These are phyloP conservation scores for Cubamyces sp. DNA, from an alignment of 768 basidiomycete genomes.

Conservation along the genomic window DNA sequence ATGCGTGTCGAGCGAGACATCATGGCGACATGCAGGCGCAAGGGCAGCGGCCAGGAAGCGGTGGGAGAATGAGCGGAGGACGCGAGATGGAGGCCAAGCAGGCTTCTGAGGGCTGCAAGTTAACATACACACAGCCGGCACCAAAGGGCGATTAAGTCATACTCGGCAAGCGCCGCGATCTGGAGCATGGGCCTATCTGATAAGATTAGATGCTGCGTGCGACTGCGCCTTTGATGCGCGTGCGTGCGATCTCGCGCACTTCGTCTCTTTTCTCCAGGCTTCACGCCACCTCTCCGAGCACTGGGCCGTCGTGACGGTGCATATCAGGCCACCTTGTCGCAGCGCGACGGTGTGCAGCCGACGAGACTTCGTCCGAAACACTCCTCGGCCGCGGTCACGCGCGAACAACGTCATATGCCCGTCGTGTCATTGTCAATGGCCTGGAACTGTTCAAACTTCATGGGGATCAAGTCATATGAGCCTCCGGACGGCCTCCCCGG, in stretches of 20 bases:
- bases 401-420: not conserved
- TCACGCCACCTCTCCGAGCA: not conserved
- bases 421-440: too few relatives aligned
- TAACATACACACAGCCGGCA: too few relatives aligned
- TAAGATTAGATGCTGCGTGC: slow-evolving; percentile 18
- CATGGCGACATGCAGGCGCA: slow-evolving; percentile 32
- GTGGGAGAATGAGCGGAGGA: slow-evolving; percentile 13
- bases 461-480: too few relatives aligned
- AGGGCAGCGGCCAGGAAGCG: slow-evolving; percentile 11
- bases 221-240: slow-evolving; percentile 1
- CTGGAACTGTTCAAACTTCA: too few relatives aligned
- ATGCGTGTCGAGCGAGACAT: slow-evolving; percentile 76
- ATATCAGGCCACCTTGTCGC: not conserved
- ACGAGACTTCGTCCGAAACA: not conserved
- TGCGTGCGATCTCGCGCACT: not conserved
- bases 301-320: too few relatives aligned
- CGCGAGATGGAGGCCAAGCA: slow-evolving; percentile 1
- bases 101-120: not conserved
- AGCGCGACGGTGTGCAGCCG: not conserved
- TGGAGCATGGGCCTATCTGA: slow-evolving; percentile 12
- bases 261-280: not conserved
- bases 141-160: slow-evolving; percentile 18
- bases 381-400: not conserved
- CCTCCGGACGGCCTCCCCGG: too few relatives aligned
- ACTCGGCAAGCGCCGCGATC: slow-evolving; percentile 1